Evolutionary conservation across 306 rosid species (phyloP), one percentile per base, ranked within the genome.

Genomic region (Glycine soja): DNA sequence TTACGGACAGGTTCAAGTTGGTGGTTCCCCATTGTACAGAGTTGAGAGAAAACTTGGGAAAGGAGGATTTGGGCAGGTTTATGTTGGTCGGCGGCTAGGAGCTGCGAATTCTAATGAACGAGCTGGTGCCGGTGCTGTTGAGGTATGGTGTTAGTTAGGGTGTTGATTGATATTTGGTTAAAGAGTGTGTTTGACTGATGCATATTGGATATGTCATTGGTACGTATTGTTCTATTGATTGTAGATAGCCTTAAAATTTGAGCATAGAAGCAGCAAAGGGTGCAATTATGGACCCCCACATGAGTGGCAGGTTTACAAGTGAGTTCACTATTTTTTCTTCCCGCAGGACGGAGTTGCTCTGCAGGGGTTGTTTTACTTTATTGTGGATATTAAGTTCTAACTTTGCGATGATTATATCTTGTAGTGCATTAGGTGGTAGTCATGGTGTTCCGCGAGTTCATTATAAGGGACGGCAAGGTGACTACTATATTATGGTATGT

Each of bases 261-360:
- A 96, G 89, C 98, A 93, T 80, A 87, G 88, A 88, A 96, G 85
- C 77, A 93, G 99, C 86, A 93, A 93, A 85, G 99, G 99, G 46
- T 96, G 99, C 77, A 93, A 88, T 78, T 89, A 88, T 76, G 98
- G 97, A 77, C 97, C 99, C 15, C 99, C 99, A 8, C 84, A 88
- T 45, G 99, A 96, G 84, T 96, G 99, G 99, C 94, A 93, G 80
- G 97, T 96, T 19, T 96, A 96, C 92, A 91, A 77, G 99, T 96
- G 86, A 86, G 99, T 82, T 40, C 11, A 10, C 40, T n/a, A 2
- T 66, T 32, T 14, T 65, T 51, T 62, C 12, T 68, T 72, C 64
- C 70, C 18, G 13, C 3, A 0, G 12, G 54, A 38, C 43, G 70
- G 71, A 58, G 68, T 51, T 69, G 38, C 58, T 77, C 47, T 47